Evolutionary conservation across 2,329 filamentous ascomycete species (phyloP).

Genomic region (Diaporthe velutina): DNA sequence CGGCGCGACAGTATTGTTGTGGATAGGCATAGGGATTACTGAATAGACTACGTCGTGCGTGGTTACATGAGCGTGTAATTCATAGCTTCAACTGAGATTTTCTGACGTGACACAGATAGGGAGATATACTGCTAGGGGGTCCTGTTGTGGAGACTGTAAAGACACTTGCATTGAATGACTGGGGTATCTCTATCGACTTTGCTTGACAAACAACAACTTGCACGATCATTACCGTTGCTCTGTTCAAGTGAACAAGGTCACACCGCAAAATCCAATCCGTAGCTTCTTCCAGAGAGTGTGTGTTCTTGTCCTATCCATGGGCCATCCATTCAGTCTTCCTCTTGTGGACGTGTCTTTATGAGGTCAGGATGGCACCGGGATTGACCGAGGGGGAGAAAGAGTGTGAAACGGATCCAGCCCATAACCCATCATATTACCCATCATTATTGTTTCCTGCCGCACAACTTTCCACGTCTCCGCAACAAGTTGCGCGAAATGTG

Average conservation of each 20-base stretch:
- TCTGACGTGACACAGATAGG: background rate
- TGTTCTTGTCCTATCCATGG: conserved; percentile 20
- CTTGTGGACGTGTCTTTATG: background rate
- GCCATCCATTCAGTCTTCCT: conserved; percentile 14
- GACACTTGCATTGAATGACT: conserved; percentile 31
- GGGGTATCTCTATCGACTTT: conserved; percentile 39
- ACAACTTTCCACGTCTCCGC: background rate
- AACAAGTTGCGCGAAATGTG: background rate
- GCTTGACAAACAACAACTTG: conserved; percentile 17
- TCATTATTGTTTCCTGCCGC: conserved; percentile 26
- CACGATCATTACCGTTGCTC: conserved; percentile 21
- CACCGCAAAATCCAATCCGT: conserved; percentile 4
- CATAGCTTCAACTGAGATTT: background rate
- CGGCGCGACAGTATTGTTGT: background rate
- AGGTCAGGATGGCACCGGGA: background rate
- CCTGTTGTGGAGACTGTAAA: conserved; percentile 11
- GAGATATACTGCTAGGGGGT: background rate
- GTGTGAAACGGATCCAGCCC: conserved; percentile 34
- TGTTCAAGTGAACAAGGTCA: background rate
- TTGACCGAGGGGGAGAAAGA: background rate
- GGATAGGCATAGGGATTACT: background rate
- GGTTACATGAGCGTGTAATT: background rate
- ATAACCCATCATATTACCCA: conserved; percentile 23
- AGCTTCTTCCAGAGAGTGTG: conserved; percentile 22
- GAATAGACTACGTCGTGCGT: background rate